Evolutionary conservation across 2,329 filamentous ascomycete species (phyloP), one percentile per base, ranked within the genome.

Genomic region (Pseudodiploospora longispora): DNA sequence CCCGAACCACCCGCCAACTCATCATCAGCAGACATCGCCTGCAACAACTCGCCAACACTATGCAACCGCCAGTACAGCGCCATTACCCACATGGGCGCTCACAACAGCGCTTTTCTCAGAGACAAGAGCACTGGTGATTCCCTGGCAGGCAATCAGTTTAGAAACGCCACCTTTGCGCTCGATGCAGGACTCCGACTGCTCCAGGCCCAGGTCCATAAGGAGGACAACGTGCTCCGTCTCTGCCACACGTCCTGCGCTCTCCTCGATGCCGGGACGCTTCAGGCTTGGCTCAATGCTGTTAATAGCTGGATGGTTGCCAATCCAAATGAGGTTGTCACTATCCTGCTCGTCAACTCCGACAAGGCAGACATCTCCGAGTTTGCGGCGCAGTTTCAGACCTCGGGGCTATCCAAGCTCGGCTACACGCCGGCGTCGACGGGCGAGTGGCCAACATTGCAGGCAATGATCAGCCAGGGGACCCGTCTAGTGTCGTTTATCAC

Each of bases 41-140:
- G 87, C 75, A 93, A 93, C 68, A 91, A 91, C 70, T 88, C 84
- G 1, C 84, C 85, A 0, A 67, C 72, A 36, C 75, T 93, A 35
- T 93, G 87, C 70, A 69, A 67, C 49, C 78, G 78, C 50, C 67
- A 76, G 12, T 93, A 93, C 69, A 82, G 80, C 66, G 79, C 84
- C 52, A 76, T 93, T 54, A 90, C 86, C 3, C 76, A 90, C 61
- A 77, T 91, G 57, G 85, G 85, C 27, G 84, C 83, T 12, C 86
- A 90, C 66, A 76, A 89, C 65, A 81, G 78, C 48, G 72, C 85
- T 8, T 90, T 89, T 59, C 62, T 89, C 36, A 73, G 83, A 40
- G 81, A 87, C 55, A 61, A 67, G 28, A 74, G 72, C 44, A 83
- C 79, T 1, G 68, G 66, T 48, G 77, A 82, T 61, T 80, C 78